phyloP scores from a whole-genome alignment of 208 protist genomes.

The Wallacemonas sp. region DNA sequence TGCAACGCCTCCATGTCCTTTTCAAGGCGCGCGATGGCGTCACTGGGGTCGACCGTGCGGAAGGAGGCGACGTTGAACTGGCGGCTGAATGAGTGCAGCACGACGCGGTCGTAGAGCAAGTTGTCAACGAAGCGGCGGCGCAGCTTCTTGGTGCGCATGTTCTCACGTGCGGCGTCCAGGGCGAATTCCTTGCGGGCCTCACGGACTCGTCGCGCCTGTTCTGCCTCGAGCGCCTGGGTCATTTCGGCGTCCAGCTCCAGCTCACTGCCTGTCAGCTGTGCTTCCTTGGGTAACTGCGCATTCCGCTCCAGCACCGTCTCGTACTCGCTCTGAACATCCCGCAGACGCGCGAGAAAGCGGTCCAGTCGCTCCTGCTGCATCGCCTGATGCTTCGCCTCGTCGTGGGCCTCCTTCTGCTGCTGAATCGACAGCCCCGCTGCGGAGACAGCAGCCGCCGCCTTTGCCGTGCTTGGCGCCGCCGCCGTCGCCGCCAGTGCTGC shows the following conservation, averaged over 20 bases:
- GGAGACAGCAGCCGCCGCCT: background rate
- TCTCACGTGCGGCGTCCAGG: conserved; percentile 81
- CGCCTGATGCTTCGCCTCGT: conserved; percentile 58
- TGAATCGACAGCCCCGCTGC: conserved; percentile 70
- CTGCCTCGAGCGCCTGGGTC: conserved; percentile 49
- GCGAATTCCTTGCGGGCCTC: conserved; percentile 74
- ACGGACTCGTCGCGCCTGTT: conserved; percentile 69
- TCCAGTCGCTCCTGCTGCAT: conserved; percentile 81
- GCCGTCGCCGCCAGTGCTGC: background rate
- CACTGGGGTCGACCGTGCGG: conserved; percentile 71
- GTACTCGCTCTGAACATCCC: conserved; percentile 63
- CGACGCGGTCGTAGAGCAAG: conserved; percentile 92
- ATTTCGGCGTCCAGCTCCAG: conserved; percentile 91
- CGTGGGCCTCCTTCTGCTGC: conserved; percentile 93
- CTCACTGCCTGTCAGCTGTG: conserved; percentile 58
- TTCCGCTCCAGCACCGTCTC: conserved; percentile 79
- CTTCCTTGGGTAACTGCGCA: conserved; percentile 30
- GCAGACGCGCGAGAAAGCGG: conserved; percentile 58
- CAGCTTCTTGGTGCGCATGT: conserved; percentile 90
- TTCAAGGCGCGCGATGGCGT: conserved; percentile 43
- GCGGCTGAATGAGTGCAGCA: conserved; percentile 73
- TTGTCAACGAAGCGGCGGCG: conserved; percentile 82
- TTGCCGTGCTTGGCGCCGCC: background rate
- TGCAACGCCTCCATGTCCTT: conserved; percentile 71
- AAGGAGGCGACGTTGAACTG: conserved; percentile 89